These are phyloP conservation scores for Apiotrichum veenhuisii DNA, from an alignment of 1,284 basidiomycete genomes.

Conservation along the genomic window DNA sequence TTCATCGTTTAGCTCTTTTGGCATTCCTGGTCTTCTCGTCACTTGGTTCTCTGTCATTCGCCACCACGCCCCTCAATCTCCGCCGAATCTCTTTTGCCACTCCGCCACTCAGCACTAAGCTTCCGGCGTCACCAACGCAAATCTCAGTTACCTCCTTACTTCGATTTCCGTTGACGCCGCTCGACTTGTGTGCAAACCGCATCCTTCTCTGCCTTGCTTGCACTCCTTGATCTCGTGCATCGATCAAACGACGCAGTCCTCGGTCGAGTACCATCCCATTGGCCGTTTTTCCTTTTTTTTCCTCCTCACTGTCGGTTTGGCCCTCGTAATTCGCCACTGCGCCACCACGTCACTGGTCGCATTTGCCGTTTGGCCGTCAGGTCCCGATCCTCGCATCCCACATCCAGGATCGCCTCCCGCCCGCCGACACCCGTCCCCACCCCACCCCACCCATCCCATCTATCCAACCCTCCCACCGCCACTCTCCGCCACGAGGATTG, in stretches of 20 bases:
- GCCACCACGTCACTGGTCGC: conserved; percentile 1
- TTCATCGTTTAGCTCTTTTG: neutral
- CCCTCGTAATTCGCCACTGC: neutral
- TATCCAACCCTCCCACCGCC: too few species aligned
- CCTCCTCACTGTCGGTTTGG: neutral
- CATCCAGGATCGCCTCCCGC: neutral
- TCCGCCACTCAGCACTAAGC: neutral
- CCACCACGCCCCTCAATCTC: neutral
- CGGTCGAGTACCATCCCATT: neutral
- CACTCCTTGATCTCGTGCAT: neutral
- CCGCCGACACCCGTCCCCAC: neutral
- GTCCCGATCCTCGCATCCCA: neutral
- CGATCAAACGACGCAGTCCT: neutral
- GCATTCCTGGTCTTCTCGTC: neutral
- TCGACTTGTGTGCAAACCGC: neutral
- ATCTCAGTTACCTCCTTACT: neutral
- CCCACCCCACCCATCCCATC: neutral
- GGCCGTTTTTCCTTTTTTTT: neutral
- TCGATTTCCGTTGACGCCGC: too few species aligned
- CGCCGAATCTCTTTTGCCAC: neutral
- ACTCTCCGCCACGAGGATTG: neutral
- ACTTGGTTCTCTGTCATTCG: neutral
- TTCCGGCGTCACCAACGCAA: neutral
- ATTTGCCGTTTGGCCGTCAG: neutral
- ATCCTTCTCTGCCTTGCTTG: neutral